Evolutionary conservation across 768 basidiomycete genomes (phyloP).

Genomic region (Hygrocybe punicea): DNA sequence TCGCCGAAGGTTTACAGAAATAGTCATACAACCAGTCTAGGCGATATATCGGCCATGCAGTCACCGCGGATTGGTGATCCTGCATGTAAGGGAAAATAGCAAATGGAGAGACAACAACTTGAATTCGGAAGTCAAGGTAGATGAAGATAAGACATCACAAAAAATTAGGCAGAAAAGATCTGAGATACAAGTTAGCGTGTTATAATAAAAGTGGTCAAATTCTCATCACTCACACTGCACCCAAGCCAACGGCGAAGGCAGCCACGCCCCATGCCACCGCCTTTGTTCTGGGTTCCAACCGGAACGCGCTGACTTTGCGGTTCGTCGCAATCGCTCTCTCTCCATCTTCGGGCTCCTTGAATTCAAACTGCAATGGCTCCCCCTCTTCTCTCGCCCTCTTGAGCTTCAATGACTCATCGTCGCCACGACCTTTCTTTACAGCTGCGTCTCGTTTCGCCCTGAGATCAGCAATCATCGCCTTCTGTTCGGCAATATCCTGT

Average conservation of each 20-base stretch:
- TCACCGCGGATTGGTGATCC: neutral
- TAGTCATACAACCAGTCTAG: neutral
- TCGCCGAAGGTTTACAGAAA: neutral
- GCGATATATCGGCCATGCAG: neutral
- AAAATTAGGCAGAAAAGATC: constrained; percentile 60
- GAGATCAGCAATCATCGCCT: constrained; percentile 67
- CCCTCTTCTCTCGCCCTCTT: constrained; percentile 62
- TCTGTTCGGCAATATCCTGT: constrained; percentile 74
- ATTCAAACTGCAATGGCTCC: constrained; percentile 54
- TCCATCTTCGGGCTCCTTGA: constrained; percentile 64
- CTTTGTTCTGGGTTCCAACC: constrained; percentile 64
- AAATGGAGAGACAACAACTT: neutral
- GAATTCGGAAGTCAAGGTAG: neutral
- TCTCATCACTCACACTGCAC: constrained; percentile 65
- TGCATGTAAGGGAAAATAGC: neutral
- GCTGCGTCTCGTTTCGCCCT: constrained; percentile 57
- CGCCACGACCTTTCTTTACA: constrained; percentile 13
- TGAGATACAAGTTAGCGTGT: constrained; percentile 21
- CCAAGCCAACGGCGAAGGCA: constrained; percentile 78
- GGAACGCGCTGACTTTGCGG: constrained; percentile 54
- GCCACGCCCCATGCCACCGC: constrained; percentile 80
- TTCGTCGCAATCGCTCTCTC: constrained; percentile 56
- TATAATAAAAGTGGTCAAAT: neutral
- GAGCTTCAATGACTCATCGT: constrained; percentile 24
- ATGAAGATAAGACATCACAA: constrained; percentile 33